Percentiles rank a stretch among this genome's conserved stretches.
phyloP scores from a whole-genome alignment of 1,284 basidiomycete genomes.

The Boletellus sp. region DNA sequence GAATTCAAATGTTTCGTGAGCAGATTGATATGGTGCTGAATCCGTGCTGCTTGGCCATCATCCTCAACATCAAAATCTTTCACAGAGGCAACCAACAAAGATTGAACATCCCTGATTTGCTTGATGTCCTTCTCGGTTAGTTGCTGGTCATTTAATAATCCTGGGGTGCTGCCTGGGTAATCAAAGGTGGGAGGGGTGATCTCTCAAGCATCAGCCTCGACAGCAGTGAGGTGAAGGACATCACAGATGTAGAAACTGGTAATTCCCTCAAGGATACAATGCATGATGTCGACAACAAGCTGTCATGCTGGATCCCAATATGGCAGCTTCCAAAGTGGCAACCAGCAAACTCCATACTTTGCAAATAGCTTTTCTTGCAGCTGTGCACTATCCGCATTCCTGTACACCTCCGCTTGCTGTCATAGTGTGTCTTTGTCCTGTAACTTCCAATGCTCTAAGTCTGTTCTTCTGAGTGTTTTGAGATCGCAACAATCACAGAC shows the following conservation, averaged over 20 bases:
- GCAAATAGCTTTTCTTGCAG: slow-evolving; percentile 11
- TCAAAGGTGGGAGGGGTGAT: background rate
- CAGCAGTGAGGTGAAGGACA: background rate
- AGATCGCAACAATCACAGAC: background rate
- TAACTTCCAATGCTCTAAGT: slow-evolving; percentile 7
- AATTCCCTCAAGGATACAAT: slow-evolving; percentile 17
- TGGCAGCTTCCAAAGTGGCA: slow-evolving; percentile 12
- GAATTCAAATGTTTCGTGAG: background rate
- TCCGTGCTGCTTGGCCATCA: background rate
- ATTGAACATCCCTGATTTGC: slow-evolving; percentile 4
- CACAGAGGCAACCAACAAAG: background rate
- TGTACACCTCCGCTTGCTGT: slow-evolving; percentile 7
- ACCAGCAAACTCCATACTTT: slow-evolving; percentile 11
- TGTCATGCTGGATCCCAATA: slow-evolving; percentile 19
- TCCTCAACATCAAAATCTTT: background rate
- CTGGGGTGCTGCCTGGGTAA: background rate
- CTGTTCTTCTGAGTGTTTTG: background rate
- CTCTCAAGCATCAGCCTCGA: background rate
- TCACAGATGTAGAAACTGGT: background rate
- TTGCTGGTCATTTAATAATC: background rate
- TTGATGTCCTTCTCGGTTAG: background rate
- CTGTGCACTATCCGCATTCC: slow-evolving; percentile 1
- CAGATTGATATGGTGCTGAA: background rate
- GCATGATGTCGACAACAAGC: slow-evolving; percentile 17
- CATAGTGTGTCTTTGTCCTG: slow-evolving; percentile 2